phyloP scores from a whole-genome alignment of 2,329 filamentous ascomycete genomes.

The Pestalotiopsis sp. region DNA sequence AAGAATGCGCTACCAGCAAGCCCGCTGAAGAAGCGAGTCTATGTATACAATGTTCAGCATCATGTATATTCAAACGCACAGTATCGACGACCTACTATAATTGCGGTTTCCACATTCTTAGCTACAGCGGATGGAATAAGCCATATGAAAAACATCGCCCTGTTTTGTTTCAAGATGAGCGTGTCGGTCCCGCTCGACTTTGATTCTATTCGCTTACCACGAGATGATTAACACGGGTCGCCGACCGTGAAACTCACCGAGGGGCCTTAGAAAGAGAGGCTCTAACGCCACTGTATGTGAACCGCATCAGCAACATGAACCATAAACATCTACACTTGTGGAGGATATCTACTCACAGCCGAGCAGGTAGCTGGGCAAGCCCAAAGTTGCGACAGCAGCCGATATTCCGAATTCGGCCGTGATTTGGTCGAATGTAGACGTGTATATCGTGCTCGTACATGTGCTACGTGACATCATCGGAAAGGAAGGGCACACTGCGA shows the following conservation, averaged over 20 bases:
- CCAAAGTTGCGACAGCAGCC: neutral
- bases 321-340: neutral
- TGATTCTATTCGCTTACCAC: slow-evolving; percentile 42
- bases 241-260: slow-evolving; percentile 81
- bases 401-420: neutral
- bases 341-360: neutral
- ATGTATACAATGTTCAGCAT: neutral
- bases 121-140: slow-evolving; percentile 80
- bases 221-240: slow-evolving; percentile 78
- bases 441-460: slow-evolving; percentile 86
- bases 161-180: neutral
- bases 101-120: slow-evolving; percentile 74
- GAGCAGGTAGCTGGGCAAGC: neutral
- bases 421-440: slow-evolving; percentile 37
- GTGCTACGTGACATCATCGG: slow-evolving; percentile 56
- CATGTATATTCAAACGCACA: neutral
- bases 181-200: neutral
- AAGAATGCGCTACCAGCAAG: slow-evolving; percentile 70
- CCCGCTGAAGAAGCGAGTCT: slow-evolving; percentile 71
- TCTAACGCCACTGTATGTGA: slow-evolving; percentile 50
- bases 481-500: slow-evolving; percentile 12
- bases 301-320: neutral
- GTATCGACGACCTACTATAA: slow-evolving; percentile 49
- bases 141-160: slow-evolving; percentile 73
- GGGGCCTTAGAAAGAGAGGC: slow-evolving; percentile 63